Base-by-base conservation (phyloP, 768 basidiomycete genomes). In the Hericium rajendrae region DNA sequence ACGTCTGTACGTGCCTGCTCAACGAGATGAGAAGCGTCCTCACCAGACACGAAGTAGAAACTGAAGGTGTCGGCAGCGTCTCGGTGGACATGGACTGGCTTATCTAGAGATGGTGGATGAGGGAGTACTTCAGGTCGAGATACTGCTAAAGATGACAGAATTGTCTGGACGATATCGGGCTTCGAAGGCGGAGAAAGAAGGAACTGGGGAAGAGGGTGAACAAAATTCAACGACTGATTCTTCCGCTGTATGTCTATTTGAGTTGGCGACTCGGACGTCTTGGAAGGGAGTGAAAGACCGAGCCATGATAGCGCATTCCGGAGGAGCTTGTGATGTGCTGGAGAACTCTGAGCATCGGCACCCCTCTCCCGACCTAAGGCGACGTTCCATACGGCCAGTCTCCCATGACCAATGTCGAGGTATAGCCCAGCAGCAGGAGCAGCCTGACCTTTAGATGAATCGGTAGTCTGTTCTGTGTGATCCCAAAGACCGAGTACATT, bases 61-160 rank as follows among this genome's bases (percentile, higher is more conserved):
- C 71, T 70, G 68, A 92, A 89, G 1, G 78, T 81, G 66, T 97
- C 90, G 55, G 84, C 84, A 2, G 73, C 72, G 64, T 91, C 92
- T 59, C 79, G 70, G 62, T 91, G 76, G 0, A 75, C 56, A 40
- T 65, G 68, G 11, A 72, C 64, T 40, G 73, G 66, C 6, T 62
- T 60, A 4, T 67, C 65, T 4, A 37, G 56, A 4, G 60, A 40
- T 26, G 48, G 22, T 3, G 54, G 12, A 24, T 16, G n/a, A 20
- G 52, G 13, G 20, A 11, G n/a, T 15, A 9, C 52, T 12, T 46
- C 57, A 12, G 73, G 72, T 9, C 68, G 57, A 5, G 72, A 64
- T 18, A 70, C 48, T 1, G 53, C 56, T 5, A 82, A 60, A 2
- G 72, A 67, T 48, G 73, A 63, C 18, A 78, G 64, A 18, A 80